Evolutionary conservation across 805 yeast species (phyloP).

Genomic region (Tetrapisispora arboricola): DNA sequence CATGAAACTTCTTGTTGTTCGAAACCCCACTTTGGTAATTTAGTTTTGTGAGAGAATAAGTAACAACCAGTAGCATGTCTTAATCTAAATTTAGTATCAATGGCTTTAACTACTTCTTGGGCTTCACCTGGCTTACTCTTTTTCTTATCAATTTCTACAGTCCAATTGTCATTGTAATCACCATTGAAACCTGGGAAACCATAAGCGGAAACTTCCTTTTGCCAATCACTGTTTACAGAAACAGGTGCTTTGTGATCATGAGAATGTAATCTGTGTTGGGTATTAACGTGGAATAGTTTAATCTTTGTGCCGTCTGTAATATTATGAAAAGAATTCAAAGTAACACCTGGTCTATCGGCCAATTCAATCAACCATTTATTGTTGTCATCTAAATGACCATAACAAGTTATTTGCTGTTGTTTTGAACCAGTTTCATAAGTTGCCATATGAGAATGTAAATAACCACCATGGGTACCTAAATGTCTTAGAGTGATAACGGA

Average conservation of each 20-base stretch:
- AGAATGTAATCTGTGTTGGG: constrained; percentile 68
- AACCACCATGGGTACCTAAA: constrained; percentile 64
- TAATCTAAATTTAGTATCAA: constrained; percentile 61
- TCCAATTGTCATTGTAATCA: constrained; percentile 77
- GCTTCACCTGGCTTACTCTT: constrained; percentile 43
- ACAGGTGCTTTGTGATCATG: constrained; percentile 83
- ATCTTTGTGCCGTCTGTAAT: constrained; percentile 61
- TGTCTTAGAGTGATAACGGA: constrained; percentile 62
- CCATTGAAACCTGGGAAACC: constrained; percentile 71
- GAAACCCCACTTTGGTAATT: constrained; percentile 72
- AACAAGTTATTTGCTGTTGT: constrained; percentile 73
- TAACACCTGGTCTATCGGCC: constrained; percentile 46
- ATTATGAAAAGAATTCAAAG: constrained; percentile 51
- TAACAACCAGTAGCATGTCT: constrained; percentile 72
- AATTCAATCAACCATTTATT: constrained; percentile 66
- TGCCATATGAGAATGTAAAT: constrained; percentile 67
- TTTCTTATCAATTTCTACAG: constrained; percentile 59
- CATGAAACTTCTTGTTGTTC: constrained; percentile 80
- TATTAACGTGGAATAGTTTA: constrained; percentile 48
- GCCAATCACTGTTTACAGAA: constrained; percentile 61
- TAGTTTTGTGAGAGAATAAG: constrained; percentile 60
- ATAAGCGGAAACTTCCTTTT: constrained; percentile 69
- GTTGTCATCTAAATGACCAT: constrained; percentile 66
- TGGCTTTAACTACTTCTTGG: constrained; percentile 47
- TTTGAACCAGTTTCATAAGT: constrained; percentile 69